Evolutionary conservation across 202 grass and related monocot genomes (phyloP).

Genomic region (Digitaria exilis): DNA sequence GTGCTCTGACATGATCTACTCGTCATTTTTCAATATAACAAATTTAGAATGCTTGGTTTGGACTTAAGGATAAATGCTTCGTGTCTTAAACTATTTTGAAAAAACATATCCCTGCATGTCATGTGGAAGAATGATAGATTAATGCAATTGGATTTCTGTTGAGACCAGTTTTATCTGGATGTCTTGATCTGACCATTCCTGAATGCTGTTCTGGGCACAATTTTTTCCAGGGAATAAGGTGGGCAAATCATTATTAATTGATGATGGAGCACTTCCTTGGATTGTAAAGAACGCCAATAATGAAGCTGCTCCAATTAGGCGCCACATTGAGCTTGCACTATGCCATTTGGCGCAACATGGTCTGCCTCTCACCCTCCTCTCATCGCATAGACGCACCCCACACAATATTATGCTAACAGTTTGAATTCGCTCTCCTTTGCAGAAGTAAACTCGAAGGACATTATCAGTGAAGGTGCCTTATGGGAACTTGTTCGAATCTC

Average conservation of each 20-base stretch:
- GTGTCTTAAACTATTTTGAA: not conserved
- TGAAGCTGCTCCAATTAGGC: conserved; percentile 94
- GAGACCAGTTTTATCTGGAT: not conserved
- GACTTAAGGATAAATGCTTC: conserved; percentile 12
- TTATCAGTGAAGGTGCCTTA: conserved; percentile 86
- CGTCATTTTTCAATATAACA: not conserved
- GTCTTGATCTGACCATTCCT: not conserved
- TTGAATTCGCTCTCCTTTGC: conserved; percentile 32
- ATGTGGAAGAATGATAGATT: conserved; percentile 4
- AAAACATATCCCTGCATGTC: not conserved
- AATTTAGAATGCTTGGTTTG: not conserved
- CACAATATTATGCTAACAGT: conserved; percentile 32
- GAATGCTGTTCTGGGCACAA: not conserved
- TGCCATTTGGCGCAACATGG: conserved; percentile 99
- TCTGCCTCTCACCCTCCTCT: conserved; percentile 26
- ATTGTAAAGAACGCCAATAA: conserved; percentile 98
- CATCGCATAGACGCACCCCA: no score
- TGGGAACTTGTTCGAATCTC: conserved; percentile 98
- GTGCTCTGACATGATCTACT: not conserved
- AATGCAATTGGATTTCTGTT: not conserved
- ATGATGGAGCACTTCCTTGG: conserved; percentile 94
- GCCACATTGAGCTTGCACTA: conserved; percentile 94
- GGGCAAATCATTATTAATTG: conserved; percentile 83
- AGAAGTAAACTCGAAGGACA: conserved; percentile 94
- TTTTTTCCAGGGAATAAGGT: conserved; percentile 72